A percentile compares a stretch with the other conserved stretches of the same genome.
Conservation (phyloP, 2,329 filamentous ascomycete species). For the Aspergillus viridinutans region DNA sequence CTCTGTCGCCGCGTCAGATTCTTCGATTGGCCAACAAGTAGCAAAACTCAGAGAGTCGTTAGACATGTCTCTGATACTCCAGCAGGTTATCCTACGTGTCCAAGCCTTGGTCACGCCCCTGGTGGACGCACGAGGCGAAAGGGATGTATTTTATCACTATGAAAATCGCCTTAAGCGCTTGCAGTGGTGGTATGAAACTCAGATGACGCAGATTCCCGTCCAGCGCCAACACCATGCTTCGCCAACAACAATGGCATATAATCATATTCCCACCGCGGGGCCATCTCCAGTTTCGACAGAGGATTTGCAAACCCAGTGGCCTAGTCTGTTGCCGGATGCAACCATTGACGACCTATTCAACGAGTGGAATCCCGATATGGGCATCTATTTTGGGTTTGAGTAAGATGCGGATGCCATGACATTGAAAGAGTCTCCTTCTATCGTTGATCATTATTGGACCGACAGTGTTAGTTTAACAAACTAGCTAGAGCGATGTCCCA, state of each 20-base stretch:
- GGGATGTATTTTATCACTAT: constrained; percentile 6
- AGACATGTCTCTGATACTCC: constrained; percentile 3
- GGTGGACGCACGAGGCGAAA: constrained; percentile 4
- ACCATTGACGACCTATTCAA: too few relatives aligned
- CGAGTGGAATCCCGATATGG: too few relatives aligned
- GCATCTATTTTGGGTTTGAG: neutral
- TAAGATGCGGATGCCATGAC: neutral
- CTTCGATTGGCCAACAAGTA: neutral
- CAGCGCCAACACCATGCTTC: too few relatives aligned
- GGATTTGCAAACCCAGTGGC: too few relatives aligned
- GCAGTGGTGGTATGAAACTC: constrained; percentile 4
- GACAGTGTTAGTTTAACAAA: too few relatives aligned
- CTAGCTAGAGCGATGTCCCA: too few relatives aligned
- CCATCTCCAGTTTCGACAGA: too few relatives aligned
- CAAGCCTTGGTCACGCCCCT: constrained; percentile 4
- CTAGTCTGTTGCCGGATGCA: too few relatives aligned
- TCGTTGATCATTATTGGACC: neutral
- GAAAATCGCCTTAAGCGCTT: constrained; percentile 4
- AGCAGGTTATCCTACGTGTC: constrained; percentile 7
- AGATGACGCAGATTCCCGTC: too few relatives aligned
- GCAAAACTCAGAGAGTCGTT: constrained; percentile 3
- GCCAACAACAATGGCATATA: too few relatives aligned
- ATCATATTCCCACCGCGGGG: too few relatives aligned
- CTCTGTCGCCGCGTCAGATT: constrained; percentile 5
- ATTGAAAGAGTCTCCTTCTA: neutral